Evolutionary conservation across 1,284 basidiomycete genomes (phyloP).

Genomic region (Prillingera fragicola): DNA sequence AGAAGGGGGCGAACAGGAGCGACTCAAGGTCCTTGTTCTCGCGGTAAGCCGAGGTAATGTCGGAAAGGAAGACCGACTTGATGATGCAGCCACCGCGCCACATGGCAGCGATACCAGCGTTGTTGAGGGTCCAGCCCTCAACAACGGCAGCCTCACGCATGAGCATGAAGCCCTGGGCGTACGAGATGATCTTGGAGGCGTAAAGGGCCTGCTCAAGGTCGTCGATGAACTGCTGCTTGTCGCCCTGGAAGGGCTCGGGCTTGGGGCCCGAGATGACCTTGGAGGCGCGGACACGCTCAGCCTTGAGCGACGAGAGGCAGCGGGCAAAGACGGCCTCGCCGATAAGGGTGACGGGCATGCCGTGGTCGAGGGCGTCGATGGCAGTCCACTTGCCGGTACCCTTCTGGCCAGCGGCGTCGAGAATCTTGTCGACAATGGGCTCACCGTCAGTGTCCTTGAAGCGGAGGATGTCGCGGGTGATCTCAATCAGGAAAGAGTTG

Average conservation of each 20-base stretch:
- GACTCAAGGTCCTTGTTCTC: slow-evolving; percentile 86
- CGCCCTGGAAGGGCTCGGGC: slow-evolving; percentile 88
- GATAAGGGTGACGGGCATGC: slow-evolving; percentile 92
- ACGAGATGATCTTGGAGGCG: slow-evolving; percentile 98
- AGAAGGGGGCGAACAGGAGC: slow-evolving; percentile 94
- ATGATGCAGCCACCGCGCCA: slow-evolving; percentile 99
- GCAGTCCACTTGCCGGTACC: slow-evolving; percentile 99
- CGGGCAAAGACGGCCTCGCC: slow-evolving; percentile 99
- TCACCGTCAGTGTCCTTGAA: slow-evolving; percentile 89
- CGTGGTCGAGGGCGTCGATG: slow-evolving; percentile 93
- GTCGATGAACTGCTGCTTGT: slow-evolving; percentile 97
- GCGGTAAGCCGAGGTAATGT: slow-evolving; percentile 87
- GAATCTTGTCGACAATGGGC: slow-evolving; percentile 87
- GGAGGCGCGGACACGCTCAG: slow-evolving; percentile 91
- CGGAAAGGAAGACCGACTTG: slow-evolving; percentile 87
- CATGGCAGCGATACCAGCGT: slow-evolving; percentile 96
- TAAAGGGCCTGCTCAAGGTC: slow-evolving; percentile 98
- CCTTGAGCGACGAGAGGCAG: slow-evolving; percentile 95
- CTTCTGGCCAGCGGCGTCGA: slow-evolving; percentile 96
- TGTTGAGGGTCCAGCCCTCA: slow-evolving; percentile 61
- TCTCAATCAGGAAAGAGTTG: slow-evolving; percentile 98
- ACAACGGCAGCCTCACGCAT: slow-evolving; percentile 98
- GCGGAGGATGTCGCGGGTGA: slow-evolving; percentile 89
- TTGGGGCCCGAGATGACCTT: slow-evolving; percentile 84
- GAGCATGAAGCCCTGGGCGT: slow-evolving; percentile 99